Evolutionary conservation across 352 stramenopile genomes (phyloP), one percentile per base, ranked within the genome.

Genomic region (Globisporangium mamillatum): DNA sequence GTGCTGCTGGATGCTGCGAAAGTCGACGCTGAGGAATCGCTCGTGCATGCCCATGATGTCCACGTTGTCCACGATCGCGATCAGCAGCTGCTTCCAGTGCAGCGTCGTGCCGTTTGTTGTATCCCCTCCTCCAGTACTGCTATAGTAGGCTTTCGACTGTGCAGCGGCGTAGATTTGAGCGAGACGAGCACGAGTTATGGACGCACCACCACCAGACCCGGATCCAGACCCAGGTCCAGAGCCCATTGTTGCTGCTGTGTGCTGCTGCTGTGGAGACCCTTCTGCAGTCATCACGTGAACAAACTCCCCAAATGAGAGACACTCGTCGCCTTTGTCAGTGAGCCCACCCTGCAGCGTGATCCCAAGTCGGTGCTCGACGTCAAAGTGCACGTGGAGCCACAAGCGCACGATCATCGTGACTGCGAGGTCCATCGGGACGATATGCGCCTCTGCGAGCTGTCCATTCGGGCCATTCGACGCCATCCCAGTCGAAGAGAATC

Each of bases 271-370:
- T 16, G 38, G 9, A 7, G 22, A 50, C 10, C 18, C 24, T n/a
- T 64, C 34, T 4, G 58, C 58, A 6, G 63, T 68, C 73, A 85
- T 76, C 4, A 80, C 71, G 41, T 82, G 71, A 2, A 59, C 64
- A 55, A 85, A 85, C 38, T 82, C 78, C 7, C 73, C 64, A 29
- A 85, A 81, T 1, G 71, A 66, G 27, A 85, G 56, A 10, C 72
- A 52, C 3, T 68, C 76, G 1, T 56, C 29, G 29, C 46, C 27
- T 20, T 14, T 27, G 8, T 66, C 55, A 12, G 6, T 52, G 12
- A 70, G 46, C 0, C 69, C 75, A 12, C 73, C 75, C 38, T 69
- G 67, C 27, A 85, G 76, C 14, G 75, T 72, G n/a, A 74, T 38
- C 0, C 36, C 66, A 12, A 85, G 29, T 2, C 67, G 67, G 10